Base-by-base conservation (phyloP, 345 rosid species). In the Dimocarpus longan region DNA sequence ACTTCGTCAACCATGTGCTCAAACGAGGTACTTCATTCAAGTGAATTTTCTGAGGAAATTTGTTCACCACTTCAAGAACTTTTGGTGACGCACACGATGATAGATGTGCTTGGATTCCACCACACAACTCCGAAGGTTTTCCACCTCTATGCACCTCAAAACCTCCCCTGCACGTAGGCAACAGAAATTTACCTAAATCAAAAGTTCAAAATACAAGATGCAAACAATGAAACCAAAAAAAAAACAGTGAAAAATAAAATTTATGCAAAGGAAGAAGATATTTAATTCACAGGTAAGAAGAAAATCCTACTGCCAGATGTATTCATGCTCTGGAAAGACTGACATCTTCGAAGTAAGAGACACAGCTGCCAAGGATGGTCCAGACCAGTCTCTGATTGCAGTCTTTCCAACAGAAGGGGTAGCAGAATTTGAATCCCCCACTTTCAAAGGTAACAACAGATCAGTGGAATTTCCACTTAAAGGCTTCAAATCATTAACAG, bases 71-170 rank as follows among this genome's bases (percentile, higher is more conserved):
- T 83, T 91, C 93, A 81, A 80, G 83, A 83, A 93, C 98, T 89
- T 83, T 91, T 57, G 91, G 90, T 19, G 98, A 89, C 66, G 95
- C 95, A 83, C 80, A 89, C 56, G 87, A 82, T 78, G 98, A 90
- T 68, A 90, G 78, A 78, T 94, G 91, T 32, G 97, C 98, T 89
- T 96, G 99, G 78, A 96, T 81, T 80, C 99, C 99, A 75, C 88
- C 80, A 73, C 81, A 88, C 68, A 86, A 68, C 57, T 86, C 91
- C 13, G 84, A 76, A 74, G 74, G 62, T 70, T 85, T 88, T 78
- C 86, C 91, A 72, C 82, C 82, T 82, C 86, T 86, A 70, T 79
- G 80, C 76, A 97, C 88, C 87, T 92, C 93, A 78, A 97, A 87
- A 66, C 79, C 85, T 12, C 99, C 99, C 83, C 99, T 97, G 86